A percentile compares a stretch with the other conserved stretches of the same genome.
phyloP scores from a whole-genome alignment of 2,329 filamentous ascomycete genomes.

The Calcarisporium arbuscula region DNA sequence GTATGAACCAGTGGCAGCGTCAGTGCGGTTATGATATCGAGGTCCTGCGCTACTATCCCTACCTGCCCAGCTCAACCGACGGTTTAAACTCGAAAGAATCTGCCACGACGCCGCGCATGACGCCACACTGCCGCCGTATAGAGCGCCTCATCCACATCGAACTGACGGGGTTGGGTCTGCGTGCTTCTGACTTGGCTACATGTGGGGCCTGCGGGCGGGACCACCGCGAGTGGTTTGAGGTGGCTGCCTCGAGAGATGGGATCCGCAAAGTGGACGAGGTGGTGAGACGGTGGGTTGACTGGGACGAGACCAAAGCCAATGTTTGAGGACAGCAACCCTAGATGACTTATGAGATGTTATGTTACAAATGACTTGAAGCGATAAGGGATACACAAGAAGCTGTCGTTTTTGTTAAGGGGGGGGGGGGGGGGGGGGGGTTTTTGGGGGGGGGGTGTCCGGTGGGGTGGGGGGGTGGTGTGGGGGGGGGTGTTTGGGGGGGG shows the following conservation, averaged over 20 bases:
- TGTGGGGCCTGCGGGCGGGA: constrained; percentile 77
- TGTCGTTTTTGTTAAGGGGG: no score
- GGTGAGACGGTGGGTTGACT: constrained; percentile 78
- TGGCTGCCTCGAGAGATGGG: constrained; percentile 65
- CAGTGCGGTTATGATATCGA: constrained; percentile 89
- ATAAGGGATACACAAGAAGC: no score
- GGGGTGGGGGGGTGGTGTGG: no score
- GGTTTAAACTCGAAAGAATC: constrained; percentile 7
- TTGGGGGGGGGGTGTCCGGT: no score
- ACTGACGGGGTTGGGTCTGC: constrained; percentile 56
- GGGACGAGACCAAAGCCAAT: constrained; percentile 73
- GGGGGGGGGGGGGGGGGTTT: no score
- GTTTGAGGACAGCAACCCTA: no score
- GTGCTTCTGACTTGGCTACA: constrained; percentile 45
- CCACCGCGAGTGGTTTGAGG: constrained; percentile 94
- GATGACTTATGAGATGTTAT: no score
- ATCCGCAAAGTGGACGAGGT: constrained; percentile 62
- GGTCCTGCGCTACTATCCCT: constrained; percentile 87
- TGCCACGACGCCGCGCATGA: constrained; percentile 51
- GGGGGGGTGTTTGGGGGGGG: no score
- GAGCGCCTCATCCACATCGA: constrained; percentile 90
- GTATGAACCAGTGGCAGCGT: constrained; percentile 86
- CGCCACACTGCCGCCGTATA: constrained; percentile 80
- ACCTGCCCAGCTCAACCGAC: constrained; percentile 46
- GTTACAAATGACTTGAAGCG: no score